Evolutionary conservation across 495 filamentous ascomycete genomes (phyloP), one percentile per base, ranked within the genome.

Genomic region (Glutinoglossum americanum): DNA sequence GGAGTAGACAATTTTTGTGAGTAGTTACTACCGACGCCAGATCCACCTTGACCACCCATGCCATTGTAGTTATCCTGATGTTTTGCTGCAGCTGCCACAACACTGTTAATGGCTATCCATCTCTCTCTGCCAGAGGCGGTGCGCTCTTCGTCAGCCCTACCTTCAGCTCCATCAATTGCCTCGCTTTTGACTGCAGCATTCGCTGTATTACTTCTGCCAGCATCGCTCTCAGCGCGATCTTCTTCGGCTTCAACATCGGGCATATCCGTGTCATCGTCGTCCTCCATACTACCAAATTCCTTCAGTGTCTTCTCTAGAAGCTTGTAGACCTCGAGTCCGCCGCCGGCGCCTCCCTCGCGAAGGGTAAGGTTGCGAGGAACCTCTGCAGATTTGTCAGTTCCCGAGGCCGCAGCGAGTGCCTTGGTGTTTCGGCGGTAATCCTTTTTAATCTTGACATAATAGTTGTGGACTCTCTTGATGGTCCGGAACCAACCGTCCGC

Each of bases 271-370:
- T 39, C 37, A 49, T 69, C 67, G 35, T 68, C 62, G 55, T 74
- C 73, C 10, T 77, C 74, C 27, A 76, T 70, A 19, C 64, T 71
- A 15, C 76, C 77, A 60, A 77, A 79, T 35, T 81, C 78, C 17
- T 76, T 71, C 61, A 81, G 74, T 1, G 74, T 65, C 69, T 73
- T 76, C 59, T 79, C 77, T 3, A 80, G 67, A 13, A 75, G 68
- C 60, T 78, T 83, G 64, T 84, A 87, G 64, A 89, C 84, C 60
- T 86, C 84, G 0, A 86, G 65, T 1, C 80, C 84, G 49, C 80
- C 84, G 13, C 81, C 77, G 51, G 61, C 56, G 10, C 76, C 80
- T 48, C 74, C 74, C 55, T 78, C 75, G 15, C 74, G 70, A 9
- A 76, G 60, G 17, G 66, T 67, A 9, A 74, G 69, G 28, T 68